Conservation (phyloP, 1,284 basidiomycete species). For the Peniophora sp. region DNA sequence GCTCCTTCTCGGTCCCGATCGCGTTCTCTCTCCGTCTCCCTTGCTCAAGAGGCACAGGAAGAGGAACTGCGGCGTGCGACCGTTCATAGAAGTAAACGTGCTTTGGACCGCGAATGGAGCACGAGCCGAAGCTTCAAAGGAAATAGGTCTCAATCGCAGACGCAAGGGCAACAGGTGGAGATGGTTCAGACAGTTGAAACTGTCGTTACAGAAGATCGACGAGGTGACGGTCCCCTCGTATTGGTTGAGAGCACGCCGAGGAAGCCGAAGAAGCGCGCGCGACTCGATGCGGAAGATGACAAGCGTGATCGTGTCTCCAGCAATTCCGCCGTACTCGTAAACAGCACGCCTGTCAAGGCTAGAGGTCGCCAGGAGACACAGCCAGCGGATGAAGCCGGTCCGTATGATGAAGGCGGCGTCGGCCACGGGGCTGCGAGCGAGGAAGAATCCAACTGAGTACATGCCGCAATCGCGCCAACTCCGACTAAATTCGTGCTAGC, state of each 20-base stretch:
- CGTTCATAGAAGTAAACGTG: constrained; percentile 30
- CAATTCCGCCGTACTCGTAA: background rate
- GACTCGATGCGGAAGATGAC: background rate
- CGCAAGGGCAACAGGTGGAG: too few species aligned
- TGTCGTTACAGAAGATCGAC: background rate
- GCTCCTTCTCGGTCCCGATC: constrained; percentile 23
- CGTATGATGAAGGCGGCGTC: too few species aligned
- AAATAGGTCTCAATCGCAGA: background rate
- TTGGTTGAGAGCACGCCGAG: constrained; percentile 6
- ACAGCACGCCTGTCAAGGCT: background rate
- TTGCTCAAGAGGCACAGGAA: constrained; percentile 22
- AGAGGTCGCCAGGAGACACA: background rate
- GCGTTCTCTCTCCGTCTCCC: constrained; percentile 58
- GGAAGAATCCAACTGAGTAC: too few species aligned
- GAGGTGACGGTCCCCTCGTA: constrained; percentile 4
- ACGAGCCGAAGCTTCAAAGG: constrained; percentile 64
- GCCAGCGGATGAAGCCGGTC: too few species aligned
- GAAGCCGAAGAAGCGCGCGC: constrained; percentile 1
- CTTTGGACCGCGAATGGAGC: constrained; percentile 58
- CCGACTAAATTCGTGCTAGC: too few species aligned
- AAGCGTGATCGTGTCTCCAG: background rate
- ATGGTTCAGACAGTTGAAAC: too few species aligned
- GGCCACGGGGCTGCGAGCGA: too few species aligned
- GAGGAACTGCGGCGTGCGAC: constrained; percentile 22
- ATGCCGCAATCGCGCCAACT: too few species aligned